phyloP scores from a whole-genome alignment of 805 yeast genomes.

The Ogataea populi-albae region DNA sequence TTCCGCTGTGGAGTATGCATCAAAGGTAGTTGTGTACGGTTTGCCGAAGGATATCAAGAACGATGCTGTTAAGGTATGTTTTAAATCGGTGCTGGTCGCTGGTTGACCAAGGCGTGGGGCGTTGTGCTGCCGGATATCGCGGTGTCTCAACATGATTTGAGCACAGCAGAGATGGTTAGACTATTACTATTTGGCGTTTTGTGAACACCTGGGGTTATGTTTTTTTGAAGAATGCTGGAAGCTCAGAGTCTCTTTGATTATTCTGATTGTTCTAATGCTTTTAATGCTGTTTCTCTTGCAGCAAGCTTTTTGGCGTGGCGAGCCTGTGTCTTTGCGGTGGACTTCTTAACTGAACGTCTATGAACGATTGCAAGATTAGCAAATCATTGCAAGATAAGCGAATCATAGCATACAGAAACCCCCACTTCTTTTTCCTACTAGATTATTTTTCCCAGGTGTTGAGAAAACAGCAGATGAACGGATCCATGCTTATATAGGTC shows the following conservation, averaged over 20 bases:
- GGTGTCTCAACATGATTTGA: background rate
- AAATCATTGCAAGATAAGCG: slow-evolving; percentile 1
- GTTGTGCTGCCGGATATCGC: slow-evolving; percentile 4
- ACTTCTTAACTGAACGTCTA: slow-evolving; percentile 11
- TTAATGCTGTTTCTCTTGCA: no score
- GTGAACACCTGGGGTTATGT: no score
- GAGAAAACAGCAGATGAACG: slow-evolving; percentile 1
- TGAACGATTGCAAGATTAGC: background rate
- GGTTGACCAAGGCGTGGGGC: slow-evolving; percentile 9
- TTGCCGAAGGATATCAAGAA: slow-evolving; percentile 80
- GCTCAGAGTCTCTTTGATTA: slow-evolving; percentile 1
- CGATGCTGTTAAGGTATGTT: slow-evolving; percentile 59
- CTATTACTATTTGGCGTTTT: no score
- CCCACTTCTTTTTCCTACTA: background rate
- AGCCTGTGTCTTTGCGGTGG: slow-evolving; percentile 3
- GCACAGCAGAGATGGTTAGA: no score
- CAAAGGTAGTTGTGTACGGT: slow-evolving; percentile 68
- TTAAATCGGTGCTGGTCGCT: slow-evolving; percentile 1
- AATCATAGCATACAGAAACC: background rate
- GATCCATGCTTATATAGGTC: slow-evolving; percentile 7
- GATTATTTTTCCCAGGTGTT: background rate
- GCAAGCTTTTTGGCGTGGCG: slow-evolving; percentile 10
- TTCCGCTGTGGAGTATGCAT: slow-evolving; percentile 47
- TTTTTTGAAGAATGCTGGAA: no score
- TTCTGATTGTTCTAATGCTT: slow-evolving; percentile 12